Percentiles rank a stretch among this genome's conserved stretches.
These are phyloP conservation scores for Alternaria sp. DNA, from an alignment of 2,329 filamentous ascomycete species.

Conservation along the genomic window DNA sequence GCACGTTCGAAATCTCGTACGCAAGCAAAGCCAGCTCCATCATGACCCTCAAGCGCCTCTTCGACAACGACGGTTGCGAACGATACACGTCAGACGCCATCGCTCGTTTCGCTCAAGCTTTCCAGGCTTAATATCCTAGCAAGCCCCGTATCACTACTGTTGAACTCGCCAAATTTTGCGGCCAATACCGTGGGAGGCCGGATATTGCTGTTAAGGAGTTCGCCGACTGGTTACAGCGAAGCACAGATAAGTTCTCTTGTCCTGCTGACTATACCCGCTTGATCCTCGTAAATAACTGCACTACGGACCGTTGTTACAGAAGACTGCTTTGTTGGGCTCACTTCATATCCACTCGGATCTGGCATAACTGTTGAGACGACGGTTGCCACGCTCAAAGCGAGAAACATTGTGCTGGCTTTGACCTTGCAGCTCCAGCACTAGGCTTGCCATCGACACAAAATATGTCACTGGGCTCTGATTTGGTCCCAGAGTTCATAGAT, in stretches of 20 bases:
- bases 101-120: slow-evolving; percentile 16
- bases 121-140: slow-evolving; percentile 19
- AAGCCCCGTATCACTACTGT: slow-evolving; percentile 14
- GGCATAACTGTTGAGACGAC: not conserved
- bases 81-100: slow-evolving; percentile 12
- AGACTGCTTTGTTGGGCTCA: no score
- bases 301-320: no score
- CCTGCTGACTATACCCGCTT: not conserved
- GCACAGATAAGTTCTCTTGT: slow-evolving; percentile 16
- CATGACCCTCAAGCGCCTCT: slow-evolving; percentile 18
- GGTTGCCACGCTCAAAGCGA: no score
- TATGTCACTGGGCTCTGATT: not conserved
- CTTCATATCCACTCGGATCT: no score
- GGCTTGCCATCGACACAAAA: not conserved
- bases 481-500: not conserved
- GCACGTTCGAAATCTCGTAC: slow-evolving; percentile 74
- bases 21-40: slow-evolving; percentile 14
- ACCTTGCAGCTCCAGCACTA: not conserved
- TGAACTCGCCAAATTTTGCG: slow-evolving; percentile 19
- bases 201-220: slow-evolving; percentile 18
- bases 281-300: no score
- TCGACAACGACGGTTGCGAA: slow-evolving; percentile 1
- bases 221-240: slow-evolving; percentile 14
- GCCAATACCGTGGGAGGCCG: slow-evolving; percentile 17
- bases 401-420: no score